Evolutionary conservation across 176 grass and related monocot species (phyloP), one percentile per base, ranked within the genome.

Genomic region (Ampelocalamus luodianensis): DNA sequence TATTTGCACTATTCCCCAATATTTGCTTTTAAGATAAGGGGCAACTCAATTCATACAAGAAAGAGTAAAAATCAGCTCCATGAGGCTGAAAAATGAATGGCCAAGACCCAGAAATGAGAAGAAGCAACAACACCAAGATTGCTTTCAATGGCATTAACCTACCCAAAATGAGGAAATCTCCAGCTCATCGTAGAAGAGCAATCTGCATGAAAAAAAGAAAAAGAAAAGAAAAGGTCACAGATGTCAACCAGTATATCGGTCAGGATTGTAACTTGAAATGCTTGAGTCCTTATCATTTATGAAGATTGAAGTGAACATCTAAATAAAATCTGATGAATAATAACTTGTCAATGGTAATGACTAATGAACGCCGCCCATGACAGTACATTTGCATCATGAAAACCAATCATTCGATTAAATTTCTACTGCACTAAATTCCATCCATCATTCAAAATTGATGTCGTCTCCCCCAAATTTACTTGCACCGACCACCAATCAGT

Each of bases 81-180:
- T 1, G 2, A 18, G 8, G 24, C 38, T 79, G 43, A 71, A 39
- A 44, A 29, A 24, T 67, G 5, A 66, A 62, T 15, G 4, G 11
- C 4, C 48, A n/a, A 29, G 48, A 53, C 23, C 54, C 8, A n/a
- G 26, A 75, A 63, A 69, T 74, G 17, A 75, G 42, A 79, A 85
- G 17, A 53, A 36, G 16, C 16, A 54, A 26, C 43, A 14, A 26
- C 7, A 67, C 43, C 6, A 9, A 27, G 22, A 79, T 10, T 36
- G 36, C 5, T 82, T 89, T 73, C 46, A 49, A 18, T 58, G 9
- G 24, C 6, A 60, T 54, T 55, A 77, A 89, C 86, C 58, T 90
- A 91, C 91, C 94, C 94, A 3, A 97, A 92, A 84, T 88, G 83
- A 76, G 94, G 94, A 90, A 97, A 69, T 82, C 88, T 94, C 94